Base-by-base conservation (phyloP, 1,139 yeast species). In the Scheffersomyces lignicola region DNA sequence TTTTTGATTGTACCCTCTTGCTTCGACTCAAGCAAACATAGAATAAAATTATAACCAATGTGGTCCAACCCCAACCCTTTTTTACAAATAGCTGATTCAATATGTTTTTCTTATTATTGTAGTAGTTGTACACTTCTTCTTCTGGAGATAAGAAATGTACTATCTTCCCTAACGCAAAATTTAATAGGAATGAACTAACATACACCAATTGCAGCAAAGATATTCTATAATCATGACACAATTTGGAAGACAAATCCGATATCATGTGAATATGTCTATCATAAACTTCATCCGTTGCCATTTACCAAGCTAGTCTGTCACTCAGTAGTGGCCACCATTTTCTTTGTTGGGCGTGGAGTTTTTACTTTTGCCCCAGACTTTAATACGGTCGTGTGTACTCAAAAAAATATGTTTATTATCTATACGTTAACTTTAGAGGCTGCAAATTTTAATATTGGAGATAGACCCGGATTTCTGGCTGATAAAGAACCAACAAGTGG, bases 61-160 rank as follows among this genome's bases (percentile, higher is more conserved):
- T 73, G 1, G 96, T 89, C 97, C 97, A 92, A 11, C 79, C 72
- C 98, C 98, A 92, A 3, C 97, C 97, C 27, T 71, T 71, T 52
- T 92, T 92, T 29, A 90, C 96, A 55, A 92, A 85, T 4, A 73
- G 35, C 22, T 73, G 73, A 57, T 92, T 92, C 42, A 90, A 56
- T 13, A 89, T 31, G 55, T 85, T 85, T 29, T 71, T 60, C 54
- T 82, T 83, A 40, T 76, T 62, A 38, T 83, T 77, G 57, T 80
- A 84, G 52, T 76, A 78, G 50, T 74, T 76, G 55, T 65, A 58
- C 9, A 69, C 65, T 34, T 69, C 72, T 36, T 61, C 69, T 9
- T 54, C 36, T 11, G 59, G 62, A 5, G 71, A 52, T n/a, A 57
- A 45, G 20, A 44, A 41, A 44, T 64, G 70, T n/a, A 65, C 55